phyloP scores from a whole-genome alignment of 345 rosid species.

The Eucalyptus pauciflora region DNA sequence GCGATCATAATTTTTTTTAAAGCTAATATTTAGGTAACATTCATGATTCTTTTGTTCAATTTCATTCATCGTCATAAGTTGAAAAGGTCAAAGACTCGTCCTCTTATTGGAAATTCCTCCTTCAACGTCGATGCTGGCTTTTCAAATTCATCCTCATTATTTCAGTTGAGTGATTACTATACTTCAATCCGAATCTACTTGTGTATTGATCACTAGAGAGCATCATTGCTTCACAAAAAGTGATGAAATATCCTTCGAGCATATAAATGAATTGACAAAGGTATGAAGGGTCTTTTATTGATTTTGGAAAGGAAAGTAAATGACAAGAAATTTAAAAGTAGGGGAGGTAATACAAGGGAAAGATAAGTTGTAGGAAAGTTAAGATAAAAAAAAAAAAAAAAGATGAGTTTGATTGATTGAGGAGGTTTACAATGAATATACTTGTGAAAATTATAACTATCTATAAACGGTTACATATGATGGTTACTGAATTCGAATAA shows the following conservation, averaged over 20 bases:
- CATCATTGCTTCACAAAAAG: not conserved
- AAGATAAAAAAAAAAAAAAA: no score
- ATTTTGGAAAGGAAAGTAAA: rapidly evolving
- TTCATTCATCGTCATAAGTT: not conserved
- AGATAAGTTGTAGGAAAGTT: no score
- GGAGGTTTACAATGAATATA: no score
- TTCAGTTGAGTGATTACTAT: not conserved
- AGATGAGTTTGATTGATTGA: no score
- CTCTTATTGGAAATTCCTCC: no score
- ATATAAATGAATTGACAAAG: no score
- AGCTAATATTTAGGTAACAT: not conserved
- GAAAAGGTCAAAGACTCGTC: not conserved
- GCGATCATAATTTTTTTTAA: not conserved
- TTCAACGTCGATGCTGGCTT: not conserved
- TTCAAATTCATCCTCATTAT: not conserved
- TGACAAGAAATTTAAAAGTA: no score
- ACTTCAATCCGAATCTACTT: not conserved
- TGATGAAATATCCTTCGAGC: no score
- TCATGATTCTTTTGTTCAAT: not conserved
- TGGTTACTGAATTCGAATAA: no score
- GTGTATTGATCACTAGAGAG: not conserved
- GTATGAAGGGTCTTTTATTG: no score
- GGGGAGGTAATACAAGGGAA: rapidly evolving
- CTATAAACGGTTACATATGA: rapidly evolving
- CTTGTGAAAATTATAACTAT: no score